Percentiles rank a stretch among this genome's conserved stretches.
These are phyloP conservation scores for Lactarius hengduanensis DNA, from an alignment of 768 basidiomycete genomes.

Conservation along the genomic window DNA sequence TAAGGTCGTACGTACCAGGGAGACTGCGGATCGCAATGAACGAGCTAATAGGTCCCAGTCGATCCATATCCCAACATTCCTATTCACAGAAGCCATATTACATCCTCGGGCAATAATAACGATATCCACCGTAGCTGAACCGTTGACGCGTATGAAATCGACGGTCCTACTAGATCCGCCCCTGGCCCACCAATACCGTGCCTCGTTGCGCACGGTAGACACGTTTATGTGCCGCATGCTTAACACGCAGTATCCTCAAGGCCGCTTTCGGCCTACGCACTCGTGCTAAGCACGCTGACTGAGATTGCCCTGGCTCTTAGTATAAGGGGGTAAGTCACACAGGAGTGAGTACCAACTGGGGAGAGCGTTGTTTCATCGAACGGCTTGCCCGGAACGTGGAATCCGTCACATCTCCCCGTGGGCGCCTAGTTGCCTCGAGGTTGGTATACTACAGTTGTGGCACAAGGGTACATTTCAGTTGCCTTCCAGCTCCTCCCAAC, in stretches of 20 bases:
- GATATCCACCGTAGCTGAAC: not conserved
- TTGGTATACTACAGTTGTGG: not conserved
- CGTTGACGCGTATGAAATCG: not conserved
- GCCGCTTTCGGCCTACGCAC: constrained; percentile 1
- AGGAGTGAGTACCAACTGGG: not conserved
- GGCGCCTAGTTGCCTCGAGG: constrained; percentile 24
- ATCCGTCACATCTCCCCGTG: constrained; percentile 12
- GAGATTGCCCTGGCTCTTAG: not conserved
- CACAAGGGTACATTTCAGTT: constrained; percentile 3
- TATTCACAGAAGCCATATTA: not conserved
- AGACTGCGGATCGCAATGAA: not conserved
- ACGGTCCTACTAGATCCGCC: not conserved
- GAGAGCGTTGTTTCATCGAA: not conserved
- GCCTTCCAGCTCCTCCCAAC: not conserved
- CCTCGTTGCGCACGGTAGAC: not conserved
- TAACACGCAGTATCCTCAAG: constrained; percentile 19
- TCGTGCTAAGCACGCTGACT: not conserved
- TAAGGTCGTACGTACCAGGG: not conserved
- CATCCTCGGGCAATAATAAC: not conserved
- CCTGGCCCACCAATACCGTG: not conserved
- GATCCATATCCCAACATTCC: not conserved
- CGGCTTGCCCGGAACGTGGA: constrained; percentile 21
- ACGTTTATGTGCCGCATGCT: constrained; percentile 1
- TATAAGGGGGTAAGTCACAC: not conserved
- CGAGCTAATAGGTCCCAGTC: not conserved